Percentiles rank a stretch among this genome's conserved stretches.
These are phyloP conservation scores for Syzygium aqueum DNA, from an alignment of 345 rosid genomes.

Conservation along the genomic window DNA sequence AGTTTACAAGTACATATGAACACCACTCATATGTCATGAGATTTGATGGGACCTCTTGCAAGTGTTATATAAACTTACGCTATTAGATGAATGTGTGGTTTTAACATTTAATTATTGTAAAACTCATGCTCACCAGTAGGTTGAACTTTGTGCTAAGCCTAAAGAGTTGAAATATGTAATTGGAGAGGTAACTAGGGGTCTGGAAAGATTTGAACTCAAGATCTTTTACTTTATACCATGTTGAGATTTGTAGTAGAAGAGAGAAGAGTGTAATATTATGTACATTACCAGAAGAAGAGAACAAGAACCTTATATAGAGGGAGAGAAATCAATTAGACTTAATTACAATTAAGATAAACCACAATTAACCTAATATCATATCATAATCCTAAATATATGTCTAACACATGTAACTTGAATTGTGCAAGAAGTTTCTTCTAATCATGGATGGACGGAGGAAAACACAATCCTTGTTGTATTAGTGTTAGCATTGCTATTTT, in stretches of 20 bases:
- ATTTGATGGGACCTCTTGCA: rapidly evolving
- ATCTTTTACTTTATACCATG: too few species aligned
- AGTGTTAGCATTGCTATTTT: not conserved
- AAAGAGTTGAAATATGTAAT: rapidly evolving
- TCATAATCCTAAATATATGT: not conserved
- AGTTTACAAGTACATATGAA: too few species aligned
- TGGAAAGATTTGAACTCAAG: not conserved
- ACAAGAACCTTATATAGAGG: rapidly evolving
- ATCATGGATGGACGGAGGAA: not conserved
- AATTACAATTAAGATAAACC: too few species aligned
- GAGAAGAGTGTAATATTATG: not conserved
- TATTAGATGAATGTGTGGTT: not conserved
- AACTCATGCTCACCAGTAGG: rapidly evolving
- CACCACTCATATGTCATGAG: too few species aligned
- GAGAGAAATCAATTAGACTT: too few species aligned
- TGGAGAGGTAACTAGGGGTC: rapidly evolving
- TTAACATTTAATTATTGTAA: too few species aligned
- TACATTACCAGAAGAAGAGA: rapidly evolving
- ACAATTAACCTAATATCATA: not conserved
- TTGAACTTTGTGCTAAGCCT: not conserved
- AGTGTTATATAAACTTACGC: too few species aligned
- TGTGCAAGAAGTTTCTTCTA: not conserved
- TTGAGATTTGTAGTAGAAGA: rapidly evolving
- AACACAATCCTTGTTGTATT: not conserved
- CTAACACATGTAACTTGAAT: not conserved